Percentiles rank a stretch among this genome's conserved stretches.
Evolutionary conservation across 2,329 filamentous ascomycete species (phyloP).

Genomic region (Amesomyces nigricolor): DNA sequence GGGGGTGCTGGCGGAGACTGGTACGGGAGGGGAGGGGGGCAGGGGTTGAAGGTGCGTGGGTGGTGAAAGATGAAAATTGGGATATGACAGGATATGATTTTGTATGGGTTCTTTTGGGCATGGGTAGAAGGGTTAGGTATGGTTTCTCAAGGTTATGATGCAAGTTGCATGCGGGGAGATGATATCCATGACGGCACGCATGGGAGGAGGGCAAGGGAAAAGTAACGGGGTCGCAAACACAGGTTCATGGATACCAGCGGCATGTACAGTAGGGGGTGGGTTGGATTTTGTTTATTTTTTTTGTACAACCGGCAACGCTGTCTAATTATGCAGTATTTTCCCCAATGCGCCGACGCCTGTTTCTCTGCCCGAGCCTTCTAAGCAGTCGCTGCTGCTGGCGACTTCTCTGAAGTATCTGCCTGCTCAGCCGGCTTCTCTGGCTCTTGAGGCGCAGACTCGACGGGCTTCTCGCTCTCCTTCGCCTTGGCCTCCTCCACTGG

Average conservation of each 20-base stretch:
- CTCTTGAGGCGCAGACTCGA: neutral
- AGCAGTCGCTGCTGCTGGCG: neutral
- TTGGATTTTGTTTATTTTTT: neutral
- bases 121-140: neutral
- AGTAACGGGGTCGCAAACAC: too few relatives aligned
- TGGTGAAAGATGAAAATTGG: neutral
- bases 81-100: neutral
- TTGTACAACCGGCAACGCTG: neutral
- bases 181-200: too few relatives aligned
- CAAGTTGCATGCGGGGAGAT: too few relatives aligned
- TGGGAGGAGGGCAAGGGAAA: too few relatives aligned
- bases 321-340: neutral
- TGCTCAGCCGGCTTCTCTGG: neutral
- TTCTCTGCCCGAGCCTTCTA: neutral
- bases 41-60: neutral
- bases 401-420: neutral
- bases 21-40: neutral
- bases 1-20: slow-evolving; percentile 36
- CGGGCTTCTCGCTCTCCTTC: neutral
- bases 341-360: too few relatives aligned
- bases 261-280: neutral
- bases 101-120: neutral
- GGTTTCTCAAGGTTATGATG: too few relatives aligned
- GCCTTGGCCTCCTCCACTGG: neutral
- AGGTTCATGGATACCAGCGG: too few relatives aligned